Evolutionary conservation across 768 basidiomycete species (phyloP).

Genomic region (Calocera cornea): DNA sequence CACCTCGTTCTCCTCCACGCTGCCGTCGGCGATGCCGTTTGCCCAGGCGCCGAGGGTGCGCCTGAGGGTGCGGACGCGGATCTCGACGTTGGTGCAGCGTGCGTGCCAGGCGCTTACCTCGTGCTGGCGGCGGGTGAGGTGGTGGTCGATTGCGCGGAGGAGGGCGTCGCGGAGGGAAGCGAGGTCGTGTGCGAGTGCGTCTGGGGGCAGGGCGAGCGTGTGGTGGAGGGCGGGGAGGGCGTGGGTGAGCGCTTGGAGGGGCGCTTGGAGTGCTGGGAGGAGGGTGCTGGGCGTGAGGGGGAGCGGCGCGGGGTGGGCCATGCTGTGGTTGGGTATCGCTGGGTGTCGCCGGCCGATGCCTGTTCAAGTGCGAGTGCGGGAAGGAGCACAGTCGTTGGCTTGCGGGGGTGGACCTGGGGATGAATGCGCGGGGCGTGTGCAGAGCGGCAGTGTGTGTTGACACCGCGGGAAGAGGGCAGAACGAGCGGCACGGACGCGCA

Average conservation of each 20-base stretch:
- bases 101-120: conserved; percentile 66
- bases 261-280: conserved; percentile 61
- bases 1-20: conserved; percentile 41
- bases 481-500: background rate
- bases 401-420: too few species aligned
- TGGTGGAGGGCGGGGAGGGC: conserved; percentile 68
- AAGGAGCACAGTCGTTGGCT: too few species aligned
- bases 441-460: too few species aligned
- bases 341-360: too few species aligned
- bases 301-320: background rate
- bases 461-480: background rate
- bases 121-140: conserved; percentile 52
- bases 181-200: conserved; percentile 71
- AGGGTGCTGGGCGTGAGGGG: conserved; percentile 26
- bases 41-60: conserved; percentile 37
- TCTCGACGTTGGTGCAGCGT: conserved; percentile 48
- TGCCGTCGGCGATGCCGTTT: conserved; percentile 43
- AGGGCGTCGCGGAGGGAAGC: conserved; percentile 58
- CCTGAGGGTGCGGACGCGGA: conserved; percentile 54
- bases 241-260: conserved; percentile 68
- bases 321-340: background rate
- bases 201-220: conserved; percentile 68
- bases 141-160: conserved; percentile 57
- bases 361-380: too few species aligned
- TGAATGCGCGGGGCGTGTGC: too few species aligned